Conservation (phyloP, 2,329 filamentous ascomycete genomes). For the Stagonosporopsis tanaceti region DNA sequence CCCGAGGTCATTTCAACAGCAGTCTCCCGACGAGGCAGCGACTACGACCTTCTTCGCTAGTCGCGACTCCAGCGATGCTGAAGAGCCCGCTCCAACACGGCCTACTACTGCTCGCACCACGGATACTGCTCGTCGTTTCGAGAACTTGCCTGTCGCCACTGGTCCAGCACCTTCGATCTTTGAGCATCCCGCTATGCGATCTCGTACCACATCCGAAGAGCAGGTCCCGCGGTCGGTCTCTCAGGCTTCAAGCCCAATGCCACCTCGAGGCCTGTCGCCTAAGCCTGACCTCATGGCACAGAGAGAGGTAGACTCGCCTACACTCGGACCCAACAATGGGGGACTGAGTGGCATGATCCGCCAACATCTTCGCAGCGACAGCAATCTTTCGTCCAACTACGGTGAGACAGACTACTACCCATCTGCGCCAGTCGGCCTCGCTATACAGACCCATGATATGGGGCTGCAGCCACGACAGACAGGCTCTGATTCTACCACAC, state of each 20-base stretch:
- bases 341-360: conserved; percentile 81
- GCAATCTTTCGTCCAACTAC: conserved; percentile 82
- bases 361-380: conserved; percentile 83
- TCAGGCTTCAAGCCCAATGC: conserved; percentile 10
- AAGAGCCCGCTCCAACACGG: conserved; percentile 32
- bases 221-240: conserved; percentile 20
- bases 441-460: conserved; percentile 44
- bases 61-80: conserved; percentile 43
- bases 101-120: conserved; percentile 18
- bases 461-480: conserved; percentile 38
- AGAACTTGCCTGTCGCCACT: conserved; percentile 45
- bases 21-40: conserved; percentile 27
- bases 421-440: conserved; percentile 46
- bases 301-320: conserved; percentile 74
- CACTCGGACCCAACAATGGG: conserved; percentile 71
- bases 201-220: conserved; percentile 39
- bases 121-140: conserved; percentile 40
- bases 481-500: conserved; percentile 49
- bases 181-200: conserved; percentile 49
- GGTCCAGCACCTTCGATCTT: conserved; percentile 45
- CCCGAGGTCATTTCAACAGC: conserved; percentile 9
- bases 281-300: conserved; percentile 30
- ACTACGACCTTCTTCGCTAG: conserved; percentile 43
- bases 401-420: conserved; percentile 45
- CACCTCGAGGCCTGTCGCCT: conserved; percentile 10